Conservation (phyloP, 169 alveolate species). For the Cryptosporidium sp. region DNA sequence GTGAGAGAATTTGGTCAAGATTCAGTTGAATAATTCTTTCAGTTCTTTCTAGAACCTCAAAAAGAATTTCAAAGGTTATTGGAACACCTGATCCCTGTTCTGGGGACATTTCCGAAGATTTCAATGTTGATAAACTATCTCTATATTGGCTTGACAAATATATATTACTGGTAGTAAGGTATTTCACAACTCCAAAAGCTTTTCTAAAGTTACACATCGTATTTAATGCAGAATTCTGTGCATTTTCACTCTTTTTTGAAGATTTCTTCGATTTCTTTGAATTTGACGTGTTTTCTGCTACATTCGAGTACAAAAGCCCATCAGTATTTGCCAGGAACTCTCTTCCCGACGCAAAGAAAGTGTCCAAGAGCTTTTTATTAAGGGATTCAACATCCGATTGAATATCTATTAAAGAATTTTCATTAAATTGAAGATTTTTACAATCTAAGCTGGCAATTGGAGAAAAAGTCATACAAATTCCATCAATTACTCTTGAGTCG, state of each 20-base stretch:
- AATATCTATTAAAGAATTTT: slow-evolving; percentile 5
- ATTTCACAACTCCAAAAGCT: slow-evolving; percentile 42
- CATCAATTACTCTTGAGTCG: slow-evolving; percentile 69
- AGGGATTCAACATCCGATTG: slow-evolving; percentile 1
- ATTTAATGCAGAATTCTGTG: slow-evolving; percentile 16
- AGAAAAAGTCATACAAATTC: slow-evolving; percentile 60
- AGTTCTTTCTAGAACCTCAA: slow-evolving; percentile 67
- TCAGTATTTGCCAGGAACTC: slow-evolving; percentile 52
- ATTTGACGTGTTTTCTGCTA: neutral
- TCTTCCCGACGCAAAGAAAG: slow-evolving; percentile 39
- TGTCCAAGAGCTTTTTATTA: slow-evolving; percentile 10
- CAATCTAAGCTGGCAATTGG: slow-evolving; percentile 35
- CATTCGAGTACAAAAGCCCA: slow-evolving; percentile 20
- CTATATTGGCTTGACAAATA: neutral
- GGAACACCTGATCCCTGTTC: slow-evolving; percentile 68
- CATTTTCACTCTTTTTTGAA: neutral
- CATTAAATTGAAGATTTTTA: slow-evolving; percentile 3
- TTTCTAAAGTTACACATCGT: slow-evolving; percentile 35
- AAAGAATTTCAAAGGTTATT: slow-evolving; percentile 28
- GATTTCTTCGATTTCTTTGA: slow-evolving; percentile 23
- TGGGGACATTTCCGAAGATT: slow-evolving; percentile 60
- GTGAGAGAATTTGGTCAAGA: slow-evolving; percentile 4
- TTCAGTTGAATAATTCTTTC: slow-evolving; percentile 44
- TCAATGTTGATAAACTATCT: neutral
- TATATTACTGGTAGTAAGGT: slow-evolving; percentile 32